Conservation (phyloP, 2,329 filamentous ascomycete species). For the Sordariomycetes sp. region DNA sequence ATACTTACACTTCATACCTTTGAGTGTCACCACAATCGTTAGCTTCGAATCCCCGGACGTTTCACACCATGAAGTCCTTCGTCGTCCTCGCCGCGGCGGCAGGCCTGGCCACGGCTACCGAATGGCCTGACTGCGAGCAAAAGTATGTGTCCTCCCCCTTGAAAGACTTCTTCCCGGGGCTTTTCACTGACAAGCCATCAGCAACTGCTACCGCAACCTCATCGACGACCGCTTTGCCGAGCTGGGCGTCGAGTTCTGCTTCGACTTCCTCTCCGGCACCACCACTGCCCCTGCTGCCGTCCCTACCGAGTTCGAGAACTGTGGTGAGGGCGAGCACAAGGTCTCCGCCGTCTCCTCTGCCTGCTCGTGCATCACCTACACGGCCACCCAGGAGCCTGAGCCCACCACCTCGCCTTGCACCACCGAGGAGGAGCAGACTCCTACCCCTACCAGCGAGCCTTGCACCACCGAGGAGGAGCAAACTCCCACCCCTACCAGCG, state of each 20-base stretch:
- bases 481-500: conserved; percentile 15
- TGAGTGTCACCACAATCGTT: too few relatives aligned
- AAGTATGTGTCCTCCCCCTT: neutral
- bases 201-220: conserved; percentile 23
- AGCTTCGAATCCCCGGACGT: too few relatives aligned
- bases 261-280: conserved; percentile 18
- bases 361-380: conserved; percentile 28
- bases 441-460: neutral
- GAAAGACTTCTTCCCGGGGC: neutral
- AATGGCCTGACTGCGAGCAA: conserved; percentile 2
- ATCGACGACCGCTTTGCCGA: conserved; percentile 19
- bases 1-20: too few relatives aligned
- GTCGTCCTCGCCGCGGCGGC: conserved; percentile 4
- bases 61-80: conserved; percentile 6
- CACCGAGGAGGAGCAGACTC: conserved; percentile 2
- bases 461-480: conserved; percentile 6
- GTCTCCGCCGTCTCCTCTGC: conserved; percentile 25
- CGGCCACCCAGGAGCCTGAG: conserved; percentile 15
- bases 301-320: conserved; percentile 21
- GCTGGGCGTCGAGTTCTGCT: conserved; percentile 19
- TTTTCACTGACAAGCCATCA: neutral
- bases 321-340: conserved; percentile 11
- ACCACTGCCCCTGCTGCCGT: conserved; percentile 16
- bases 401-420: neutral
- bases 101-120: conserved; percentile 4